Base-by-base conservation (phyloP, 345 rosid species). In the Populus simonii region DNA sequence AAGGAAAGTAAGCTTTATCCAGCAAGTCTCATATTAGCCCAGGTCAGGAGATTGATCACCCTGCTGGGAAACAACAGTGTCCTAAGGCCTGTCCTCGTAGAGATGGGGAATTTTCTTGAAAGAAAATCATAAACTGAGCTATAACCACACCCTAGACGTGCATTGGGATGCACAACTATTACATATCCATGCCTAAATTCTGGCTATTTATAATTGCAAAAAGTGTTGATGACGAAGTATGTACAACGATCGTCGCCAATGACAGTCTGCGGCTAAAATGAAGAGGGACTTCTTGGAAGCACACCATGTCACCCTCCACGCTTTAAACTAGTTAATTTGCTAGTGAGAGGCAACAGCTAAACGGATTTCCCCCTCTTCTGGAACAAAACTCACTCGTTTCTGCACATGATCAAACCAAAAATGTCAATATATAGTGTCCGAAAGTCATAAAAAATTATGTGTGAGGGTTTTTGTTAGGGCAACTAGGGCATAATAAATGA, bases 351-450 rank as follows among this genome's bases (percentile, higher is more conserved):
- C 88, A 23, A 92, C 92, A 4, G 89, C 87, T 74, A 90, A 86
- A 71, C 87, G 92, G 88, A 75, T 86, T 63, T 86, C 91, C 80
- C 86, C 93, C 79, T 76, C 98, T 23, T 65, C 78, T 61, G 90
- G 80, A 86, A 78, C 63, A 90, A 92, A 92, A 84, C 92, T 96
- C 80, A 94, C 99, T 76, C 97, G 85, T 75, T 82, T 96, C 98
- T 96, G 94, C 89, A 86, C 65, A 27, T 57, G 6, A 41, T 18
- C 22, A 35, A 45, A 61, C 13, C 27, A 47, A 47, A 13, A 12
- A 57, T 57, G 29, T 57, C 63, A 57, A 22, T 55, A 55, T 0
- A 55, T 8, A 7, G n/a, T 8, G 63, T 57, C 6, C 13, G 3
- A n/a, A 57, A 22, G 3, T 57, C 27, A 23, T 25, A 57, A 25